Percentiles rank a stretch among this genome's conserved stretches.
Evolutionary conservation across 2,329 filamentous ascomycete genomes (phyloP).

Genomic region (Hypoxylon sp.): DNA sequence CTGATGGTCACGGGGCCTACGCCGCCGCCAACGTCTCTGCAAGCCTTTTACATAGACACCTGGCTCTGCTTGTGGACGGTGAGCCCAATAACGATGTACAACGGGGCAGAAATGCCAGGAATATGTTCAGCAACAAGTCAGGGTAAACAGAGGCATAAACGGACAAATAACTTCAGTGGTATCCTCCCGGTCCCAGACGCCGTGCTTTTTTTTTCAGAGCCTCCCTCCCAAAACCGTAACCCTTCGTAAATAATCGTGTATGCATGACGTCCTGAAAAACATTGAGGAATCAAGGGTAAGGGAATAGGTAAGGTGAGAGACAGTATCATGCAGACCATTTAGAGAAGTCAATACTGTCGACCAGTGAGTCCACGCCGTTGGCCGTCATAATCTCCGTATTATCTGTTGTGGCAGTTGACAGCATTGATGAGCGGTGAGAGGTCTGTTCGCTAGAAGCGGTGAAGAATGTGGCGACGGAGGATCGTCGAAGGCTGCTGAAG

Average conservation of each 20-base stretch:
- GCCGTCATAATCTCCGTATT: constrained; percentile 63
- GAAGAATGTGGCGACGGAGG: constrained; percentile 76
- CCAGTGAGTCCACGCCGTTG: constrained; percentile 55
- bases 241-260: constrained; percentile 38
- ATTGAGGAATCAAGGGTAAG: background rate
- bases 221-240: constrained; percentile 38
- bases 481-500: constrained; percentile 69
- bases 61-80: background rate
- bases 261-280: constrained; percentile 35
- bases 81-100: constrained; percentile 25
- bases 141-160: constrained; percentile 3
- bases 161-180: constrained; percentile 52
- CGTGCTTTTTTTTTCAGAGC: constrained; percentile 46
- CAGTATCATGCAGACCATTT: constrained; percentile 58
- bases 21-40: constrained; percentile 15
- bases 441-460: constrained; percentile 67
- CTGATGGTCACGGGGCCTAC: constrained; percentile 4
- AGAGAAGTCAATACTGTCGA: constrained; percentile 64
- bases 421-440: constrained; percentile 70
- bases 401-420: constrained; percentile 66
- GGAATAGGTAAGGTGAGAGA: background rate
- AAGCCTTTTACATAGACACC: background rate
- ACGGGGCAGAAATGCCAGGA: constrained; percentile 1
- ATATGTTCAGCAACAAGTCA: constrained; percentile 32
- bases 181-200: constrained; percentile 54